Conservation (phyloP, 352 stramenopile species). For the Phytophthora syringae region DNA sequence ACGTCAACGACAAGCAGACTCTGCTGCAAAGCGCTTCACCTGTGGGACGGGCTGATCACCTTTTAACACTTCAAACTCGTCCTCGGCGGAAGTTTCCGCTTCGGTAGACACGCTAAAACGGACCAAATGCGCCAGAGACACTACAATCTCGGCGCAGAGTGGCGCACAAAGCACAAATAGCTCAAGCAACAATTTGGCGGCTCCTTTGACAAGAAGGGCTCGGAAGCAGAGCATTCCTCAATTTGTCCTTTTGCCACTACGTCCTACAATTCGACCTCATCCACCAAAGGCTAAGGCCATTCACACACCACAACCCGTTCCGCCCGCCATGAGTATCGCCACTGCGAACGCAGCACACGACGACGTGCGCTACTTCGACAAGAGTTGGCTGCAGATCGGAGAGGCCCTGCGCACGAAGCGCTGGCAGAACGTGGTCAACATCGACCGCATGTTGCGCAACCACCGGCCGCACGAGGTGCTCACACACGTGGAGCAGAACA, state of each 20-base stretch:
- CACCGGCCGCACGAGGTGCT: constrained; percentile 71
- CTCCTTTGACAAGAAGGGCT: not conserved
- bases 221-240: constrained; percentile 1
- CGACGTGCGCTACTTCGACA: constrained; percentile 33
- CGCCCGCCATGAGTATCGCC: constrained; percentile 13
- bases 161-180: constrained; percentile 15
- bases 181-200: constrained; percentile 1
- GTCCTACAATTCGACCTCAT: too few species aligned
- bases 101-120: constrained; percentile 18
- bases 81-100: not conserved
- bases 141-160: not conserved
- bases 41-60: not conserved
- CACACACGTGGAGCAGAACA: constrained; percentile 71
- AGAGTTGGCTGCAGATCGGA: constrained; percentile 26
- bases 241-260: not conserved
- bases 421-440: constrained; percentile 57
- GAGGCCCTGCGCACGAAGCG: constrained; percentile 48
- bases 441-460: constrained; percentile 68
- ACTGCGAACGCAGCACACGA: constrained; percentile 8
- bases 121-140: not conserved
- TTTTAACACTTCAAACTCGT: constrained; percentile 24
- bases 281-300: too few species aligned
- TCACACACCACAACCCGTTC: not conserved
- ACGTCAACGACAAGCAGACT: not conserved
- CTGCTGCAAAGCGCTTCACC: too few species aligned